Evolutionary conservation across 2,329 filamentous ascomycete species (phyloP), one percentile per base, ranked within the genome.

Genomic region (Domatiomyces globalis): DNA sequence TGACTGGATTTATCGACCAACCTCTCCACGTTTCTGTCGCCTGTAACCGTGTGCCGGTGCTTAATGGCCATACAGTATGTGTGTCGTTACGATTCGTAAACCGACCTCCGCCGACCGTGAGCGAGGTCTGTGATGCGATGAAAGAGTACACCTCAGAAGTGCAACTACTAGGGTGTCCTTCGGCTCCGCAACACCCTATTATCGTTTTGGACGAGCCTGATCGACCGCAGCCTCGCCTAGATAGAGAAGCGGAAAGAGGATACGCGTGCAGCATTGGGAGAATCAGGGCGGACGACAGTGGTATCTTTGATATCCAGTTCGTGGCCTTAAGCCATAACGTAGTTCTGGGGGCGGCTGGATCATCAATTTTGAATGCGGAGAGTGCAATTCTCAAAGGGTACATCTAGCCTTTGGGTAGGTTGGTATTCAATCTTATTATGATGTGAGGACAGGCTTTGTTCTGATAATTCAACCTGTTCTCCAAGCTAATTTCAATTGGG

Each of bases 11-110:
- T 60, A 72, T 81, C 49, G 83, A 92, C 65, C 87, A 94, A 68
- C 70, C 73, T 12, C 79, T 96, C 54, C 80, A 79, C 58, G 82
- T 96, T 51, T 87, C 83, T 4, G 90, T 87, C 9, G 82, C 89
- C 2, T 96, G 92, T 73, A 96, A 92, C 64, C 82, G 92, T 56
- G 92, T 96, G 2, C 79, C 88, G n/a, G 92, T 96, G 17, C 79
- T 95, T 52, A 90, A 96, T 65, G 92, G 92, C 45, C 92, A 96
- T 71, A 94, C 84, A 51, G 89, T 87, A n/a, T 95, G 89, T 65
- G 87, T 96, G 8, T 92, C 86, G 6, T 74, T 96, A 56, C 77
- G 80, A 51, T 96, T 96, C 69, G 79, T 80, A 65, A 80, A 80
- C 61, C 79, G 83, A 39, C 85, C 86, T 1, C 72, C 81, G 4